Evolutionary conservation across 2,329 filamentous ascomycete genomes (phyloP).

Genomic region (Calonectria montana): DNA sequence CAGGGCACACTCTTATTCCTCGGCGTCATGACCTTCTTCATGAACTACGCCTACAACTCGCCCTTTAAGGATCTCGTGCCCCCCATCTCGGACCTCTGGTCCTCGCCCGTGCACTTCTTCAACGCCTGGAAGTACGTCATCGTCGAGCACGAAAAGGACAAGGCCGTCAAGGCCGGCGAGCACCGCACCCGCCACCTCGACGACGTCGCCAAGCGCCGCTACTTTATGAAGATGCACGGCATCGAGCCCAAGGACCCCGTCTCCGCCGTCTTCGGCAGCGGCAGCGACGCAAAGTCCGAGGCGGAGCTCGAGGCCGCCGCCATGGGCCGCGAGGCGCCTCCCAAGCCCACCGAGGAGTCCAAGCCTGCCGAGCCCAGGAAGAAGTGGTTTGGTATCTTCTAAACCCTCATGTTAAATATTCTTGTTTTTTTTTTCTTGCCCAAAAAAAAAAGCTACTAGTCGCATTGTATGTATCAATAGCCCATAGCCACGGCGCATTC

Average conservation of each 20-base stretch:
- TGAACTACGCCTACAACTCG: constrained; percentile 83
- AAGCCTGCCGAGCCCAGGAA: constrained; percentile 61
- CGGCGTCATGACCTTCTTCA: constrained; percentile 77
- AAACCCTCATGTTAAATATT: constrained; percentile 27
- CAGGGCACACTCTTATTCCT: constrained; percentile 76
- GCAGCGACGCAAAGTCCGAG: constrained; percentile 49
- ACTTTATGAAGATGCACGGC: constrained; percentile 89
- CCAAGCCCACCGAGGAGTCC: constrained; percentile 39
- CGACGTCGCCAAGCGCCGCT: constrained; percentile 86
- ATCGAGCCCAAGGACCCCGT: constrained; percentile 73
- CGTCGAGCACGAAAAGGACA: constrained; percentile 79
- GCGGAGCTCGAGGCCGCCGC: constrained; percentile 50
- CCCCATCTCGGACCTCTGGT: constrained; percentile 73
- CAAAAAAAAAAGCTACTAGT: not conserved
- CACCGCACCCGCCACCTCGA: constrained; percentile 80
- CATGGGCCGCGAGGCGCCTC: constrained; percentile 50
- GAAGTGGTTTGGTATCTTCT: constrained; percentile 90
- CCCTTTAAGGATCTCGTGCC: constrained; percentile 85
- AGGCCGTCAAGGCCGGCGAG: constrained; percentile 75
- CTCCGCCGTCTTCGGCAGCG: constrained; percentile 56
- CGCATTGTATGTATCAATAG: constrained; percentile 32
- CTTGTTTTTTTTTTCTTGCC: not conserved
- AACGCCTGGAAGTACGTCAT: constrained; percentile 77
- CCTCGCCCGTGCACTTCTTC: constrained; percentile 76
- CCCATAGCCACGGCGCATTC: constrained; percentile 27